phyloP scores from a whole-genome alignment of 2,329 filamentous ascomycete genomes.

The Penicillium sp. region DNA sequence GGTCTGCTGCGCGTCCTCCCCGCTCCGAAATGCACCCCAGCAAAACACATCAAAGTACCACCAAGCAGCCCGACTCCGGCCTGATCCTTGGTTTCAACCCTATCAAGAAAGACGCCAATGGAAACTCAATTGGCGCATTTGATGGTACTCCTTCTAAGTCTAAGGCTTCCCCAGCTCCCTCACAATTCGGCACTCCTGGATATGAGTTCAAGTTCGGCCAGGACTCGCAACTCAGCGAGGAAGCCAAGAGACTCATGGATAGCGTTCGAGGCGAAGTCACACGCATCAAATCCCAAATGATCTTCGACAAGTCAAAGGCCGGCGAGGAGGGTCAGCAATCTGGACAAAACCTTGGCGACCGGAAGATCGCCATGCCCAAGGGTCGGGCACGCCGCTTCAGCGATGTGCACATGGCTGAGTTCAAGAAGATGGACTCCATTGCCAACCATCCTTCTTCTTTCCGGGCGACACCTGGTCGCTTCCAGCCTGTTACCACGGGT shows the following conservation, averaged over 20 bases:
- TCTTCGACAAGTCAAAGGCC: slow-evolving; percentile 60
- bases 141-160: slow-evolving; percentile 45
- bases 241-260: slow-evolving; percentile 58
- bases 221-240: slow-evolving; percentile 46
- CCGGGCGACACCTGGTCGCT: slow-evolving; percentile 48
- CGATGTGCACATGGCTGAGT: slow-evolving; percentile 79
- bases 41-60: slow-evolving; percentile 71
- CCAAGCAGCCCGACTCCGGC: slow-evolving; percentile 73
- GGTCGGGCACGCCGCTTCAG: slow-evolving; percentile 77
- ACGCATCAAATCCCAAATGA: slow-evolving; percentile 67
- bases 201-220: slow-evolving; percentile 49
- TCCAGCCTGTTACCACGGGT: slow-evolving; percentile 37
- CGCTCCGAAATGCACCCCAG: slow-evolving; percentile 88
- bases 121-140: slow-evolving; percentile 28
- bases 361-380: slow-evolving; percentile 77
- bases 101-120: slow-evolving; percentile 53
- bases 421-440: slow-evolving; percentile 98
- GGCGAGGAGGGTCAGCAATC: slow-evolving; percentile 46
- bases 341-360: slow-evolving; percentile 47
- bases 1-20: slow-evolving; percentile 66
- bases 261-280: slow-evolving; percentile 71
- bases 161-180: slow-evolving; percentile 31
- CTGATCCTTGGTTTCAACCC: slow-evolving; percentile 79
- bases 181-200: slow-evolving; percentile 42
- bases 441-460: slow-evolving; percentile 78